Percentiles rank a stretch among this genome's conserved stretches.
These are phyloP conservation scores for Umbelopsis ramanniana DNA, from an alignment of 192 early-diverging fungal genomes.

Conservation along the genomic window DNA sequence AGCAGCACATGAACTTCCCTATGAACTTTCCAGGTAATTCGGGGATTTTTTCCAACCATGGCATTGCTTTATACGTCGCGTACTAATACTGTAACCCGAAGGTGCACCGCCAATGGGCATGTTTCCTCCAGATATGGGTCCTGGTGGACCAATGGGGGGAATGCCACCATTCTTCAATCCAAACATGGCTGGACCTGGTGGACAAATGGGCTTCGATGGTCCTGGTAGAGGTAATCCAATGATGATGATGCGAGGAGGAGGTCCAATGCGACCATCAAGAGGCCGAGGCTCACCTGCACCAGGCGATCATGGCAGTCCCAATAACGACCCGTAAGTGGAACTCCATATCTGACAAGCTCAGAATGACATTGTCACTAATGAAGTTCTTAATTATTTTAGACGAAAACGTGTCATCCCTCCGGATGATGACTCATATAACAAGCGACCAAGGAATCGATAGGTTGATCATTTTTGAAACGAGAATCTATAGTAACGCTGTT, in stretches of 20 bases:
- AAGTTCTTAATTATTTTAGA: not conserved
- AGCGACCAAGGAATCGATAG: conserved; percentile 16
- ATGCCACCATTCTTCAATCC: conserved; percentile 45
- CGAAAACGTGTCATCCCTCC: conserved; percentile 16
- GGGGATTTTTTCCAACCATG: not conserved
- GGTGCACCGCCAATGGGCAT: conserved; percentile 33
- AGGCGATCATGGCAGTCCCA: not conserved
- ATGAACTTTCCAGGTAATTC: conserved; percentile 20
- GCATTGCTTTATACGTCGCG: not conserved
- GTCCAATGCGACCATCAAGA: conserved; percentile 14
- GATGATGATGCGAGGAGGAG: not conserved
- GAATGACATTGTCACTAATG: not conserved
- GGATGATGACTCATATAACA: conserved; percentile 18
- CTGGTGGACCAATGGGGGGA: conserved; percentile 32
- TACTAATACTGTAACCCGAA: not conserved
- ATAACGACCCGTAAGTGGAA: not conserved
- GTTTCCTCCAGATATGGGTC: conserved; percentile 43
- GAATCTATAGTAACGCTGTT: not conserved
- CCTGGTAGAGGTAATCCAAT: conserved; percentile 4
- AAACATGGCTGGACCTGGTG: conserved; percentile 39
- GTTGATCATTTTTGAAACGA: not conserved
- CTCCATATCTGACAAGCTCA: not conserved
- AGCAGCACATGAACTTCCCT: conserved; percentile 14
- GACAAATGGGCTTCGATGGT: conserved; percentile 35
- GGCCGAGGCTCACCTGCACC: conserved; percentile 12